These are phyloP conservation scores for Nannizziopsis barbatae DNA, from an alignment of 2,329 filamentous ascomycete genomes.

Conservation along the genomic window DNA sequence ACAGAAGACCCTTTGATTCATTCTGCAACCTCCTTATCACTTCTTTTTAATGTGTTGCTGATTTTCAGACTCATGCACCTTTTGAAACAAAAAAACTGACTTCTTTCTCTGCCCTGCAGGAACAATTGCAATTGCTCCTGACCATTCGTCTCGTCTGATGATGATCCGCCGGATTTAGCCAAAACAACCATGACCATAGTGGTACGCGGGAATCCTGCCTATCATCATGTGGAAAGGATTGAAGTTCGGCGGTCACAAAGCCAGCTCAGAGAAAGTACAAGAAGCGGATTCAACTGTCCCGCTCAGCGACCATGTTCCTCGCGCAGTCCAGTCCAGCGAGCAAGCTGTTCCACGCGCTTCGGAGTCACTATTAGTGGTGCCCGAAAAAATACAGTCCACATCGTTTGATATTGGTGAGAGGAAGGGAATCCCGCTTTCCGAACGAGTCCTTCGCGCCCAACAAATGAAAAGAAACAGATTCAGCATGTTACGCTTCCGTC, in stretches of 20 bases:
- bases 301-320: constrained; percentile 13
- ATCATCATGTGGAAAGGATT: constrained; percentile 16
- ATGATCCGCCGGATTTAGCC: not conserved
- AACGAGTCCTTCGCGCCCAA: constrained; percentile 6
- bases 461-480: constrained; percentile 38
- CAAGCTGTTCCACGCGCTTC: constrained; percentile 8
- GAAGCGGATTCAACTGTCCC: constrained; percentile 3
- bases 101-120: not conserved
- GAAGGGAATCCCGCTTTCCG: not conserved
- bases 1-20: too few relatives aligned
- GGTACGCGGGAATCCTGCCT: constrained; percentile 2
- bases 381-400: constrained; percentile 1
- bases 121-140: not conserved
- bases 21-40: too few relatives aligned
- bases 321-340: constrained; percentile 6
- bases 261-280: constrained; percentile 1
- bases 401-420: constrained; percentile 6
- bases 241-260: constrained; percentile 9
- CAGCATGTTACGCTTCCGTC: constrained; percentile 68
- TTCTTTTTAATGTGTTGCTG: too few relatives aligned
- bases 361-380: constrained; percentile 6
- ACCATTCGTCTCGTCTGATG: not conserved
- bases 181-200: constrained; percentile 10
- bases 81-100: too few relatives aligned
- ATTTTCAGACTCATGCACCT: too few relatives aligned